Base-by-base conservation (phyloP, 306 rosid genomes). In the Rosa multiflora region DNA sequence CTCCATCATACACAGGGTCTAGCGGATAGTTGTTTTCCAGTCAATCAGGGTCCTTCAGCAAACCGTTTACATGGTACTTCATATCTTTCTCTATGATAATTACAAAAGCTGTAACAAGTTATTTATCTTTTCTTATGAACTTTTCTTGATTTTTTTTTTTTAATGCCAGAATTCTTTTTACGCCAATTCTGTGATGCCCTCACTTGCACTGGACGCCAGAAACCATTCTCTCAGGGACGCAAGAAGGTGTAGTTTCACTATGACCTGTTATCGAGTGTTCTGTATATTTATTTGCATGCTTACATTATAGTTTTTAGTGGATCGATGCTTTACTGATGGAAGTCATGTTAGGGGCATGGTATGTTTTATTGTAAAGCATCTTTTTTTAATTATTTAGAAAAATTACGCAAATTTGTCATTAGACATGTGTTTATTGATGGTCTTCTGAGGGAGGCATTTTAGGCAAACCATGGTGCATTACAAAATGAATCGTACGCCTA, bases 141-240 rank as follows among this genome's bases (percentile, higher is more conserved):
- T 63, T 55, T 71, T 78, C 26, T 72, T 86, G 49, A 79, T 73
- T 44, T 18, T 51, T 26, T n/a, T 29, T 26, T n/a, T 29, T 78
- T 26, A 26, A 78, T 39, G 72, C 72, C 89, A 92, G 97, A 92
- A 70, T 86, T 92, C 55, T 90, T 92, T 87, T 79, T 90, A 83
- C 97, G 78, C 76, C 95, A 92, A 83, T 90, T 92, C 85, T 92
- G 97, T 70, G 92, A 92, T 72, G 89, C 93, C 37, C 95, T 90
- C 85, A 80, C 88, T 75, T 92, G 97, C 75, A 73, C 81, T 18
- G 86, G 89, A 79, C 80, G 78, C 76, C 67, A n/a, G 49, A 90
- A 92, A 78, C 92, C 97, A 58, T 92, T 92, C 89, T 74, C 93
- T 72, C 87, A 87, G 59, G 97, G 97, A 37, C 87, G 83, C 80